phyloP scores from a whole-genome alignment of 1,284 basidiomycete species.

The Pisolithus thermaeus region DNA sequence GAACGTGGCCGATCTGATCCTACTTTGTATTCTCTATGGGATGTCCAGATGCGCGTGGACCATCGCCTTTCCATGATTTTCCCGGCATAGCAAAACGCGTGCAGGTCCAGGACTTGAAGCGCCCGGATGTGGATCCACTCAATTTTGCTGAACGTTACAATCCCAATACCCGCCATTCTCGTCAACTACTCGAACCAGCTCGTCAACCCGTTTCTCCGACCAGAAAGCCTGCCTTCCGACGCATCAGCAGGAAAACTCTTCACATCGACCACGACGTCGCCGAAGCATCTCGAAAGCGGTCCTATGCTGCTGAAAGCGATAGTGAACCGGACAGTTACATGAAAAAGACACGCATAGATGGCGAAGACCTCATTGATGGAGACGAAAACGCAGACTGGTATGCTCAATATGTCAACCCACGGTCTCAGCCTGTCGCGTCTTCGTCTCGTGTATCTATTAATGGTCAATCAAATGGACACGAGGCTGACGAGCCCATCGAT shows the following conservation, averaged over 20 bases:
- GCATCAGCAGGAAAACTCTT: slow-evolving; percentile 17
- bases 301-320: slow-evolving; percentile 35
- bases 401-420: slow-evolving; percentile 19
- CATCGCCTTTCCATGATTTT: slow-evolving; percentile 14
- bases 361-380: slow-evolving; percentile 40
- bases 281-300: slow-evolving; percentile 36
- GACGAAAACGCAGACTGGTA: slow-evolving; percentile 42
- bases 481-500: slow-evolving; percentile 23
- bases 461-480: slow-evolving; percentile 40
- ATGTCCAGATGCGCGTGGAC: slow-evolving; percentile 17
- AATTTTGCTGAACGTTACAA: slow-evolving; percentile 32
- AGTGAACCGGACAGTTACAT: slow-evolving; percentile 34
- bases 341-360: slow-evolving; percentile 50
- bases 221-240: slow-evolving; percentile 17
- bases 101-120: slow-evolving; percentile 13
- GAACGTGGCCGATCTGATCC: slow-evolving; percentile 26
- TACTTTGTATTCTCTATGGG: slow-evolving; percentile 14
- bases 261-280: slow-evolving; percentile 9
- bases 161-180: slow-evolving; percentile 25
- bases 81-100: slow-evolving; percentile 14
- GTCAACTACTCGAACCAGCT: slow-evolving; percentile 11
- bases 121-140: slow-evolving; percentile 11
- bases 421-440: slow-evolving; percentile 39
- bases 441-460: slow-evolving; percentile 30
- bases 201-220: slow-evolving; percentile 15